Conservation (phyloP, 805 yeast genomes). For the Metschnikowia gelsemii region DNA sequence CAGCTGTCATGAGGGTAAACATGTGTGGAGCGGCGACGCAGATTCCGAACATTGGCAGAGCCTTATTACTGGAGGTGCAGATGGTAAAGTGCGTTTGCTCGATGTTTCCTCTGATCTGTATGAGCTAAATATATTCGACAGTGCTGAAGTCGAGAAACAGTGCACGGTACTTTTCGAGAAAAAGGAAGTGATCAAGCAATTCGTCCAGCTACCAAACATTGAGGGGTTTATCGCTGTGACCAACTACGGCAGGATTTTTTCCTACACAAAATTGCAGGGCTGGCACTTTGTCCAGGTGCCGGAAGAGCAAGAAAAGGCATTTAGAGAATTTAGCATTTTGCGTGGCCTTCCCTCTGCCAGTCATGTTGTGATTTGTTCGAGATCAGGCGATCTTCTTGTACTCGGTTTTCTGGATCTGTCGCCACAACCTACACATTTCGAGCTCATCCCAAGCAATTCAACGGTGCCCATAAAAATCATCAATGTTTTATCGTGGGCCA, state of each 20-base stretch:
- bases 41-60: constrained; percentile 40
- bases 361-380: constrained; percentile 26
- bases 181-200: constrained; percentile 63
- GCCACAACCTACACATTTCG: constrained; percentile 1
- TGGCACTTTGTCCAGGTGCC: constrained; percentile 10
- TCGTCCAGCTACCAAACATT: constrained; percentile 43
- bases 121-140: not conserved
- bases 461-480: constrained; percentile 44
- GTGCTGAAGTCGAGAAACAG: constrained; percentile 4
- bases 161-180: constrained; percentile 24
- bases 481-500: constrained; percentile 43
- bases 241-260: constrained; percentile 54
- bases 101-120: constrained; percentile 29
- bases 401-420: constrained; percentile 34
- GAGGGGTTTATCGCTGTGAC: constrained; percentile 53
- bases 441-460: constrained; percentile 1
- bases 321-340: constrained; percentile 40
- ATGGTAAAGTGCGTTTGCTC: constrained; percentile 72
- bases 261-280: constrained; percentile 2
- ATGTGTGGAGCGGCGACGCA: constrained; percentile 78
- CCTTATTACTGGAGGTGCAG: constrained; percentile 90
- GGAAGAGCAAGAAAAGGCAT: not conserved
- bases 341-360: constrained; percentile 39
- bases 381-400: constrained; percentile 43
- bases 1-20: constrained; percentile 77